Conservation (phyloP, 75 land plant genomes). For the Sequoiadendron giganteum region DNA sequence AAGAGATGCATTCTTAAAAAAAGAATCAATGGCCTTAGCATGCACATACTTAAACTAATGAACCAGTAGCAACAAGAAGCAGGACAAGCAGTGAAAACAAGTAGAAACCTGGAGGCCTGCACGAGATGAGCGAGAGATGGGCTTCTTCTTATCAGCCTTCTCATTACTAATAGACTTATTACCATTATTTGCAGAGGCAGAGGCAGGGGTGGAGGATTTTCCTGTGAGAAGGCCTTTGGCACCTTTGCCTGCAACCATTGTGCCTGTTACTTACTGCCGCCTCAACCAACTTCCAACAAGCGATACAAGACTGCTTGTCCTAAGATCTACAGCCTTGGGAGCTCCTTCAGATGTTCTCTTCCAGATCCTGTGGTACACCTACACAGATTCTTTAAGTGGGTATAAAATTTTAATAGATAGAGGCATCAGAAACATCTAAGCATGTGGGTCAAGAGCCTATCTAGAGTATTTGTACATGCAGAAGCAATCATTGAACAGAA, state of each 20-base stretch:
- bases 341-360: not conserved
- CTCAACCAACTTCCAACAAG: too few relatives aligned
- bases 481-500: not conserved
- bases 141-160: constrained; percentile 52
- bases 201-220: constrained; percentile 20
- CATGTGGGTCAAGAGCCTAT: not conserved
- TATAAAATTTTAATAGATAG: not conserved
- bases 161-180: constrained; percentile 11
- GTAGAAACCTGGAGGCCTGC: constrained; percentile 42
- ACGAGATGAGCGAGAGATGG: constrained; percentile 38
- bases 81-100: not conserved
- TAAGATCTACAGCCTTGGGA: not conserved
- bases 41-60: not conserved
- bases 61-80: not conserved
- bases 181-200: not conserved
- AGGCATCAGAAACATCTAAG: not conserved
- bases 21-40: not conserved
- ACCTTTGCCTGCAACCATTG: constrained; percentile 34
- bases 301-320: not conserved
- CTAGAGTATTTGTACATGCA: not conserved
- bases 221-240: constrained; percentile 37
- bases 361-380: not conserved
- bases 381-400: not conserved
- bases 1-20: not conserved
- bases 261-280: not conserved